Evolutionary conservation across 139 green algal species (phyloP), one percentile per base, ranked within the genome.

Genomic region (Asterochloris erici): DNA sequence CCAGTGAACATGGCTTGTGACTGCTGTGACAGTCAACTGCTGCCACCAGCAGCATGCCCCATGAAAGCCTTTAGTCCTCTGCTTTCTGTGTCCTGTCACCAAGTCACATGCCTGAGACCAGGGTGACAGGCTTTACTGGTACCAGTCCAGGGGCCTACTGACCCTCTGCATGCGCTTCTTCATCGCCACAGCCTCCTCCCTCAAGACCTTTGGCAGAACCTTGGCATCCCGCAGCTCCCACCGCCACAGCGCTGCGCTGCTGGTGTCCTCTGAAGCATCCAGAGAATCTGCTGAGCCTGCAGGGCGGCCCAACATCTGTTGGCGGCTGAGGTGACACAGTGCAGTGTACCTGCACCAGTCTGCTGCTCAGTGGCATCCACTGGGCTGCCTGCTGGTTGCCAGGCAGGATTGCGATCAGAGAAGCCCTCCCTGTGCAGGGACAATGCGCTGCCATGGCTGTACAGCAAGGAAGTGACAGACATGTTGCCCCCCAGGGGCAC

Each of bases 151-250:
- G 12, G 11, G 38, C 61, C 47, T 24, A 68, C 66, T 12, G 26
- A 85, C 83, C 71, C 79, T 82, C 15, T 77, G 64, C 73, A 88
- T 89, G 1, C 86, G 78, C 68, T 84, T 82, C 86, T 91, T 93
- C 81, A 85, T 74, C 1, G 62, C 77, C 26, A 60, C 47, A 0
- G 87, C 89, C 14, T 73, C 75, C 27, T 83, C 38, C 1, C 85
- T 66, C 23, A 68, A 74, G 17, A 75, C 85, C 77, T 89, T 90
- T 26, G 87, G 83, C 12, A 95, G 71, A 10, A 82, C 66, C 73
- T 93, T 90, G n/a, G 26, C 26, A 17, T 94, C 87, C 0, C 91
- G 85, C 66, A 93, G 78, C 81, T 95, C 92, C 92, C 92, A 95
- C 68, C 90, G 89, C 91, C 92, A 95, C 81, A 94, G 78, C 23